Evolutionary conservation across 306 rosid species (phyloP).

Genomic region (Quercus gilva): DNA sequence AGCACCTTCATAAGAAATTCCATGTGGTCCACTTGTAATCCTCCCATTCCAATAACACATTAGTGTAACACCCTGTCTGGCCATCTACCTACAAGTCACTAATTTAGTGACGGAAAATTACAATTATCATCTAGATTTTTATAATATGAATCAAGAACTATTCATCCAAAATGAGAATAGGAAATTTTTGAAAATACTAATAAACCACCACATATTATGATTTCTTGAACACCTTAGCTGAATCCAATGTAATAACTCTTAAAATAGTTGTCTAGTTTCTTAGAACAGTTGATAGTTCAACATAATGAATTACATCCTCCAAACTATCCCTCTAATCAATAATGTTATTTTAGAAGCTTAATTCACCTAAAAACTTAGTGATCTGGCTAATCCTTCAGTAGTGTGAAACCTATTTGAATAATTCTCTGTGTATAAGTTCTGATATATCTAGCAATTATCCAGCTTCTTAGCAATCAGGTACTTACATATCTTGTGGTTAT

Average conservation of each 20-base stretch:
- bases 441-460: not conserved
- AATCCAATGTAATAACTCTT: not conserved
- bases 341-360: too few relatives aligned
- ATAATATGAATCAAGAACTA: too few relatives aligned
- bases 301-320: too few relatives aligned
- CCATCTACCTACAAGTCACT: slow-evolving; percentile 21
- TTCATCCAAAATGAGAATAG: not conserved
- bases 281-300: not conserved
- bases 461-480: not conserved
- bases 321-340: too few relatives aligned
- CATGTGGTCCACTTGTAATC: slow-evolving; percentile 21
- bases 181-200: not conserved
- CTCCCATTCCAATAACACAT: slow-evolving; percentile 32
- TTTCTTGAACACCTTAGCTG: not conserved
- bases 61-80: slow-evolving; percentile 27
- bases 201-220: not conserved
- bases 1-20: slow-evolving; percentile 26
- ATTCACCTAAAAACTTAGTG: too few relatives aligned
- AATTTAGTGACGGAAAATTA: not conserved
- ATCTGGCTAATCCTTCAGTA: too few relatives aligned
- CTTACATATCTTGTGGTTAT: not conserved
- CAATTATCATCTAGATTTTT: not conserved
- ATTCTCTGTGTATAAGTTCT: not conserved
- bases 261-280: not conserved
- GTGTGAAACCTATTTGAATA: not conserved